Evolutionary conservation across 805 yeast genomes (phyloP), one percentile per base, ranked within the genome.

Genomic region (Yarrowia sp.): DNA sequence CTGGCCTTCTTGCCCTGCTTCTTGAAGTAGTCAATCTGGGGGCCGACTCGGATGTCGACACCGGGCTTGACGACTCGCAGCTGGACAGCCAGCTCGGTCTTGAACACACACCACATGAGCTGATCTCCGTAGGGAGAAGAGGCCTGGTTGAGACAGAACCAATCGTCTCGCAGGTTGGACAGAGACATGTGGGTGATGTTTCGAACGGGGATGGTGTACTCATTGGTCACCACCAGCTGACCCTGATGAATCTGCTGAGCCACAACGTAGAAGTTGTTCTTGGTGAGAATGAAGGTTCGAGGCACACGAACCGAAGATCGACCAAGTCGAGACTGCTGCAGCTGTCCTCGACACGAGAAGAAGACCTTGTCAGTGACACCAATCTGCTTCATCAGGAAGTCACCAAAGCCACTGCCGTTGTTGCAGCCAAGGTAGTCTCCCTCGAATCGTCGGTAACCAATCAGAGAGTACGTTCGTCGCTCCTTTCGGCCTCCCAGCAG

Each of bases 371-470:
- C 97, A 41, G 68, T 69, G 45, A 95, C 84, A 5, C 92, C 91
- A 10, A 84, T 83, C 65, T 88, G 86, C 61, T 82, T 84, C 67
- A 85, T 81, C 61, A 95, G 78, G 72, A 87, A 91, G 35, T 86
- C 84, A 64, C 99, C 99, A 73, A 75, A 83, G 4, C 90, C 85
- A 48, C 89, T 90, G 28, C 82, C 74, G 69, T 87, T 89, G 76
- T 91, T 92, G 72, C 96, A 89, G 14, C 86, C 90, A 67, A 95
- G 77, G 71, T 95, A 95, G 75, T 95, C 99, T n/a, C 98, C 99
- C 86, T 89, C 83, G 70, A 84, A 96, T 7, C 93, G 87, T 70
- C 99, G 84, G 63, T 87, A 88, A 0, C 98, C 98, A 45, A 92
- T 75, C 73, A 95, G 78, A 32, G 96, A 89, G 83, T 92, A 83